Evolutionary conservation across 345 rosid species (phyloP), one percentile per base, ranked within the genome.

Genomic region (Odontarrhena argentea): DNA sequence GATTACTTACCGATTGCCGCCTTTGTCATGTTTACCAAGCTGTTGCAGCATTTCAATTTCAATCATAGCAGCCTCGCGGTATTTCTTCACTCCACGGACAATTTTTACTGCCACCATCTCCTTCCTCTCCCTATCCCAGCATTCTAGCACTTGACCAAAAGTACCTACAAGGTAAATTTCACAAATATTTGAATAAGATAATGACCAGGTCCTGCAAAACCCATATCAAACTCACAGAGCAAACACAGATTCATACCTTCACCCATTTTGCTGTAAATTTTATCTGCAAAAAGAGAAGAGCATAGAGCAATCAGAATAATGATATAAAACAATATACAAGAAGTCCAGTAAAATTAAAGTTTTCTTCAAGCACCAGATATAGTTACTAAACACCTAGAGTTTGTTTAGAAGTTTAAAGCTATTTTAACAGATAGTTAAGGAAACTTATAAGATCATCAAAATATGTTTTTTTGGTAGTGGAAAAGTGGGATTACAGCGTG

Each of bases 81-180:
- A 91, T 60, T 91, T 91, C 78, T 85, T 91, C 65, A 87, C 78
- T 7, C 97, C 96, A 43, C 96, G 88, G 26, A 91, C 97, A 79
- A 91, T 81, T 76, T 91, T 91, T 47, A 91, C 77, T 18, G 97
- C 97, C 40, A 91, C 97, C 96, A 91, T 86, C 68, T 91, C 97
- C 62, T 85, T 82, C 64, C 77, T 82, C 79, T 91, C 96, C 50
- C 84, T 79, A 63, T 91, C 97, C 97, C 96, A 88, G 79, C 97
- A 91, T 78, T 91, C 97, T 50, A 91, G 52, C 54, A 91, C 97
- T 75, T 88, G 97, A 47, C 97, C 97, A 70, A 91, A 91, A 25
- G 97, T 91, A 18, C 97, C 97, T 91, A 55, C 41, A 41, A 35
- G 64, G 35, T 55, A 2, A 35, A 62, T 22, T 24, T 3, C 7